These are phyloP conservation scores for Didymella exigua DNA, from an alignment of 2,329 filamentous ascomycete species.

Conservation along the genomic window DNA sequence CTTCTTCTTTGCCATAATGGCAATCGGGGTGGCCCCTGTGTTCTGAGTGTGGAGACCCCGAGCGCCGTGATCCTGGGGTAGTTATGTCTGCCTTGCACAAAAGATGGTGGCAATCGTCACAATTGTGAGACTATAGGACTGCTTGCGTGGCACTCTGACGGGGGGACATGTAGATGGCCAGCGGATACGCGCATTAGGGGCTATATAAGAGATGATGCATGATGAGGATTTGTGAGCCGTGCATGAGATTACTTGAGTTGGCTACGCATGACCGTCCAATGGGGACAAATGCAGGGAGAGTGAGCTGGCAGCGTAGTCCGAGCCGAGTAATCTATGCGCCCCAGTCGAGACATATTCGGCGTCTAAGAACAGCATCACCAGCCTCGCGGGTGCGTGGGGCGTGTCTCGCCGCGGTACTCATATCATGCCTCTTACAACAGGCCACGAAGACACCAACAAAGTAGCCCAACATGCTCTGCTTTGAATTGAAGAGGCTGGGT, in stretches of 20 bases:
- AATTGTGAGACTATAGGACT: slow-evolving; percentile 36
- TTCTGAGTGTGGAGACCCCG: slow-evolving; percentile 22
- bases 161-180: slow-evolving; percentile 37
- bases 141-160: slow-evolving; percentile 48
- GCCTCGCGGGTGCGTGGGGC: slow-evolving; percentile 33
- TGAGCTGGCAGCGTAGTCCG: slow-evolving; percentile 41
- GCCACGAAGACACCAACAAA: slow-evolving; percentile 25
- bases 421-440: slow-evolving; percentile 22
- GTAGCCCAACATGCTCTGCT: slow-evolving; percentile 17
- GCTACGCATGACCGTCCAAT: slow-evolving; percentile 39
- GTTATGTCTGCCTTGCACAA: slow-evolving; percentile 35
- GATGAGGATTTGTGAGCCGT: slow-evolving; percentile 33
- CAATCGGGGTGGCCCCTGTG: slow-evolving; percentile 30
- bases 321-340: slow-evolving; percentile 44
- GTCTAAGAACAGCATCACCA: slow-evolving; percentile 25
- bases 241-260: slow-evolving; percentile 40
- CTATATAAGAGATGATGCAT: slow-evolving; percentile 44
- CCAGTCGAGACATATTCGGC: slow-evolving; percentile 36
- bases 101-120: slow-evolving; percentile 19
- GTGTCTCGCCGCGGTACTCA: slow-evolving; percentile 20
- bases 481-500: slow-evolving; percentile 19
- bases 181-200: slow-evolving; percentile 41
- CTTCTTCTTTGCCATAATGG: slow-evolving; percentile 44
- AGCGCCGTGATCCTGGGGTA: slow-evolving; percentile 17
- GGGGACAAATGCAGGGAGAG: slow-evolving; percentile 30